phyloP scores from a whole-genome alignment of 352 stramenopile species.

The Pythium brassicae region DNA sequence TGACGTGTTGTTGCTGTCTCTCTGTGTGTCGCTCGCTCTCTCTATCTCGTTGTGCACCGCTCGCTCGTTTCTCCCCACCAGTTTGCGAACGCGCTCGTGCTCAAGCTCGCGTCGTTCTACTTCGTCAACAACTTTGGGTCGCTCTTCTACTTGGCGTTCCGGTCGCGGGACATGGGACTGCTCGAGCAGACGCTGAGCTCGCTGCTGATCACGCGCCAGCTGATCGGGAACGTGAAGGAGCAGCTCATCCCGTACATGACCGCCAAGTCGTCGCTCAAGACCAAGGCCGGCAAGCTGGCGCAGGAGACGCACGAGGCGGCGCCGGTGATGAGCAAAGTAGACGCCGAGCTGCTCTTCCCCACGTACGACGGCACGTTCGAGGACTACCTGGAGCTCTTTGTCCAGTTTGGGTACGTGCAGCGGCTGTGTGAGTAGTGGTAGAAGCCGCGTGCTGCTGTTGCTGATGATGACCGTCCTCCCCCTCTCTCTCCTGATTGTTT shows the following conservation, averaged over 20 bases:
- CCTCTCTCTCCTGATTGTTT: conserved; percentile 20
- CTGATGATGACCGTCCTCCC: neutral
- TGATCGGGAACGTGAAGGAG: conserved; percentile 78
- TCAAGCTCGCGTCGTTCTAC: conserved; percentile 97
- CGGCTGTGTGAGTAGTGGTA: neutral
- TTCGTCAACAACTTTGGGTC: conserved; percentile 97
- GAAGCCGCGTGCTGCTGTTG: neutral
- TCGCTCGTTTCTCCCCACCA: conserved; percentile 10
- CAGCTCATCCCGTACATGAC: conserved; percentile 79
- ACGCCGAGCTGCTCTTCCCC: conserved; percentile 75
- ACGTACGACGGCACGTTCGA: conserved; percentile 87
- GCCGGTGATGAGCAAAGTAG: conserved; percentile 60
- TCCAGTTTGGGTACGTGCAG: conserved; percentile 83
- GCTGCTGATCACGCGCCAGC: conserved; percentile 74
- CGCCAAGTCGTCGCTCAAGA: conserved; percentile 71
- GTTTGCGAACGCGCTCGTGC: conserved; percentile 92
- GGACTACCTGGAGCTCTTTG: conserved; percentile 94
- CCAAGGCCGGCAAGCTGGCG: conserved; percentile 72
- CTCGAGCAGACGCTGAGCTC: conserved; percentile 90
- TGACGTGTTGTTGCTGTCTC: neutral
- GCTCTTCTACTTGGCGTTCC: conserved; percentile 95
- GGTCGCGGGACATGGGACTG: conserved; percentile 80
- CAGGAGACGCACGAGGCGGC: conserved; percentile 53
- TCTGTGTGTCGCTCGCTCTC: neutral
- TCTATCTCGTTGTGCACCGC: too few species aligned